Base-by-base conservation (phyloP, 352 stramenopile species). In the Albugo candida region DNA sequence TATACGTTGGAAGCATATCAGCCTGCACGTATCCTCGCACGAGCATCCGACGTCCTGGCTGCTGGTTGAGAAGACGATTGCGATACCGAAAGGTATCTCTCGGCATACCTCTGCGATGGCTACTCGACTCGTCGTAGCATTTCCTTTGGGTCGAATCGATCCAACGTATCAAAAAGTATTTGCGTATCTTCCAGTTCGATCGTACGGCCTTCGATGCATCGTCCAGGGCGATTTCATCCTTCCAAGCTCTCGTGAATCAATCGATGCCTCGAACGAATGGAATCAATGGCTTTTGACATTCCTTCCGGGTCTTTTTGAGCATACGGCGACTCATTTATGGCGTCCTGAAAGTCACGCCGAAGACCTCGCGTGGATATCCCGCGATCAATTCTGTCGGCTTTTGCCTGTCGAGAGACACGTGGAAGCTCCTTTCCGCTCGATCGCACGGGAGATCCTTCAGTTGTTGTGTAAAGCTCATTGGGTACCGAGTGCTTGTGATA, bases 221-320 rank as follows among this genome's bases (percentile, higher is more conserved):
- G 21, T 93, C 10, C 81, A 93, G 24, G 78, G 67, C 35, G 74
- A 93, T 42, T 93, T 91, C 54, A 71, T 89, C 44, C 70, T 92
- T 1, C 71, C 78, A 13, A 91, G 78, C 43, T 92, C 75, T 18
- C 68, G 81, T 24, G 81, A 93, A 48, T 74, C 78, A 10, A 81
- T 93, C 19, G 67, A 66, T 13, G 83, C 79, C 39, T 71, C 75
- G 2, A 88, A 73, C 49, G 70, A 82, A 37, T 93, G 81, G 81
- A 93, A 93, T 44, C 75, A 88, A 54, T 91, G 75, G 76, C 70
- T 93, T 13, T 60, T 91, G 13, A 66, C 73, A 10, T 70, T 80
- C 27, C 65, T 83, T 24, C 71, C 81, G 2, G 40, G 51, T 2
- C 58, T 93, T 2, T 52, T 92, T 4, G 46, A 54, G 1, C 35